Conservation (phyloP, 345 rosid species). For the Lenwebbia sp. region DNA sequence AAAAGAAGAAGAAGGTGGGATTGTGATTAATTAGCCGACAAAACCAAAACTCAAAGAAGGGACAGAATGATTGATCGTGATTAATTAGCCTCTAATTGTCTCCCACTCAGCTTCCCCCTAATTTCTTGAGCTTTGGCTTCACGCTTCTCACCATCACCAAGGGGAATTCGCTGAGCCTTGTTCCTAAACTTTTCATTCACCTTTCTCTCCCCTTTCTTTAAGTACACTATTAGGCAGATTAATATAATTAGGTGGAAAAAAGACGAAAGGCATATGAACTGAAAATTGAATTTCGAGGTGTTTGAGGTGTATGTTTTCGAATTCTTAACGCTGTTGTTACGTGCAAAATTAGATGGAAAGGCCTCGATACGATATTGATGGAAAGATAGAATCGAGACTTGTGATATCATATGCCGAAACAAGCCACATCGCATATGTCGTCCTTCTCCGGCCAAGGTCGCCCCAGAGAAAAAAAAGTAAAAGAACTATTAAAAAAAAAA, state of each 20-base stretch:
- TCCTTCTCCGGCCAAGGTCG: not conserved
- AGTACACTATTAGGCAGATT: not conserved
- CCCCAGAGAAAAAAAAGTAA: not conserved
- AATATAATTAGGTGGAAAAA: not conserved
- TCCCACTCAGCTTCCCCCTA: not conserved
- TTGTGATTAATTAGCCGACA: not conserved
- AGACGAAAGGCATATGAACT: not conserved
- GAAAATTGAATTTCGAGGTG: not conserved
- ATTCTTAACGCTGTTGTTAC: not conserved
- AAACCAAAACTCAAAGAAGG: not conserved
- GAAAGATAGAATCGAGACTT: not conserved
- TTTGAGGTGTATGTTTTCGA: not conserved
- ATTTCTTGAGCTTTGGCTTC: not conserved
- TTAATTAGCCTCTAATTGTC: not conserved
- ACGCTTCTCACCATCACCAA: not conserved
- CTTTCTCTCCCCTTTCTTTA: not conserved
- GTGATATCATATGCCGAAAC: not conserved
- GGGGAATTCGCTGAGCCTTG: not conserved
- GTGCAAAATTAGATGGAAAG: not conserved
- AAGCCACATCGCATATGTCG: not conserved
- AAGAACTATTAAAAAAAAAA: not conserved
- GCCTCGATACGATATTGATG: not conserved
- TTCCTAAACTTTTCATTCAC: not conserved
- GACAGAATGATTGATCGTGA: not conserved
- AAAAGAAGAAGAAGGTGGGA: not conserved